Percentiles rank a stretch among this genome's conserved stretches.
These are phyloP conservation scores for Fraxinus platypoda DNA, from an alignment of 305 asterid species.

Conservation along the genomic window DNA sequence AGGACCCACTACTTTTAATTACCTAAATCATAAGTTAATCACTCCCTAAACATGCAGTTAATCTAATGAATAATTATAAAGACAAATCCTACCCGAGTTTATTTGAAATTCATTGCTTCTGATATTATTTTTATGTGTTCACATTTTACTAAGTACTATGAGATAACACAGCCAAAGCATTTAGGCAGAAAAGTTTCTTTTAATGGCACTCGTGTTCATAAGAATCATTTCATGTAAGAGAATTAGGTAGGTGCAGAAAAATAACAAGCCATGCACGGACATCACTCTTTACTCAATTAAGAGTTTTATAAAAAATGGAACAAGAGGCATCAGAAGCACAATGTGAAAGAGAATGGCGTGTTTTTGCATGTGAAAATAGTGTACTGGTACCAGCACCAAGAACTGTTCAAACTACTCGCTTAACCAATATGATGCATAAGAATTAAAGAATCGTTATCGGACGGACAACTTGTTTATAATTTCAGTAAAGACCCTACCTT, in stretches of 20 bases:
- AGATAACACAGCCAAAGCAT: neutral
- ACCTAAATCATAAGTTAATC: neutral
- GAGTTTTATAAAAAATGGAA: neutral
- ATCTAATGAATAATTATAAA: neutral
- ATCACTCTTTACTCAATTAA: neutral
- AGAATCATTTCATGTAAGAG: neutral
- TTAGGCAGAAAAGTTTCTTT: neutral
- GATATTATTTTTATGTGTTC: neutral
- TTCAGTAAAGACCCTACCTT: slow-evolving; percentile 44
- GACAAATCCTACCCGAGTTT: neutral
- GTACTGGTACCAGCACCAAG: neutral
- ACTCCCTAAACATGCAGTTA: neutral
- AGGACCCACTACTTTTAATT: neutral
- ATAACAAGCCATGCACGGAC: neutral
- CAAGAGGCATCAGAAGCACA: neutral
- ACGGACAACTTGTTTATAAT: neutral
- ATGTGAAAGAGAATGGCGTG: neutral
- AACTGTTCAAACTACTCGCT: neutral
- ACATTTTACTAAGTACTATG: neutral
- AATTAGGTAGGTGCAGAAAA: neutral
- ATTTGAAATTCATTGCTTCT: neutral
- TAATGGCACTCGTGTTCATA: neutral
- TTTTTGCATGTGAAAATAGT: neutral
- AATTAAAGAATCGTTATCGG: neutral
- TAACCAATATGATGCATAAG: neutral